Base-by-base conservation (phyloP, 2,329 filamentous ascomycete species). In the Mariannaea elegans region DNA sequence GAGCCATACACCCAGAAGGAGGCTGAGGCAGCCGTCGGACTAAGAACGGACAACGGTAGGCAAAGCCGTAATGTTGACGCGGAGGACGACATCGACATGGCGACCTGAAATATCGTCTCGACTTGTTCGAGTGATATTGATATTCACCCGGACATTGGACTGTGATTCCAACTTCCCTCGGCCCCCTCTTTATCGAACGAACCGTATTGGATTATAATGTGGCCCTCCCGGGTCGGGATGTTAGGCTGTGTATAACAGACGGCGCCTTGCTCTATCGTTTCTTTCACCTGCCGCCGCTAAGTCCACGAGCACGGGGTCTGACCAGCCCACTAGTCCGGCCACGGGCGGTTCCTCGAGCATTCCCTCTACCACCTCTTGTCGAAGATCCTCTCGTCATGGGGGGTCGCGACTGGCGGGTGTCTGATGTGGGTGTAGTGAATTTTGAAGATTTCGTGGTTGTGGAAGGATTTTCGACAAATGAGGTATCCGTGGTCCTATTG, bases 1-100 rank as follows among this genome's bases (percentile, higher is more conserved):
- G 92, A 92, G 70, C 91, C 93, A 9, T 95, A 97, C 76, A 90
- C 90, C 5, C 93, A 97, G 72, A 91, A 92, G 72, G 87, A 94
- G 68, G 92, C 94, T 29, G 92, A 97, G 72, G 92, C 91, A 14
- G 93, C 90, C 0, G 82, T 89, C 32, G 92, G 92, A 36, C 78
- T 94, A 56, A 81, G 84, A 54, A 88, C 87, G 29, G 89, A 93
- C 73, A 93, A 93, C 75, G 68, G 68, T 44, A 63, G 68, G 32
- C 60, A 50, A 41, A 62, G 56, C 31, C 58, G 51, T 42, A 64
- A 56, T 19, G 27, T 59, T 47, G 63, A 70, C 14, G 47, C 48
- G 36, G 61, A 65, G 23, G 59, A 69, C 38, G 75, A 77, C 42
- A 49, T 76, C 39, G 71, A 76, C 38, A 78, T 78, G 76, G 68